These are phyloP conservation scores for Eurotiales sp. DNA, from an alignment of 2,329 filamentous ascomycete species.

Conservation along the genomic window DNA sequence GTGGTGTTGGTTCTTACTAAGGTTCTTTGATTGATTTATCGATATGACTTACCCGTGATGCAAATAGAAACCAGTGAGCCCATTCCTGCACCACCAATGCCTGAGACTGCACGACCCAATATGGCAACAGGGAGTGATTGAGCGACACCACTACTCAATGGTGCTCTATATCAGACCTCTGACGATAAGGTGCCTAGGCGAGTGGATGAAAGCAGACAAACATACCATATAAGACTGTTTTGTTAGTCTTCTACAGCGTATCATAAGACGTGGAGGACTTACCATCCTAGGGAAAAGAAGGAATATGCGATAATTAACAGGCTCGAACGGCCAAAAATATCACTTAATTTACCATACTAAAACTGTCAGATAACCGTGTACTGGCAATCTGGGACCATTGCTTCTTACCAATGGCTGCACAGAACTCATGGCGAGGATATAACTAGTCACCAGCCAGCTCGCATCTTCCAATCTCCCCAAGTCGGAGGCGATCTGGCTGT, in stretches of 20 bases:
- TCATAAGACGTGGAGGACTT: no score
- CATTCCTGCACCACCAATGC: slow-evolving; percentile 44
- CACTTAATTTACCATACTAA: not conserved
- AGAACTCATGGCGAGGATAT: not conserved
- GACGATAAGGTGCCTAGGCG: no score
- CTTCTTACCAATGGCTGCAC: not conserved
- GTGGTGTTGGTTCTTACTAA: no score
- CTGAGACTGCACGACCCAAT: slow-evolving; percentile 37
- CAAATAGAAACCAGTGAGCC: slow-evolving; percentile 45
- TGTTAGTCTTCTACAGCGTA: no score
- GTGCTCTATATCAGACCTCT: not conserved
- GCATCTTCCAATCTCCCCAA: not conserved
- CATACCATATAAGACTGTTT: not conserved
- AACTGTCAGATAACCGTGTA: not conserved
- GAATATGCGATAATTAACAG: not conserved
- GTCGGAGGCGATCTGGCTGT: not conserved
- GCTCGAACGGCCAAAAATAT: not conserved
- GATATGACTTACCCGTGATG: slow-evolving; percentile 34
- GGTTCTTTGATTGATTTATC: no score
- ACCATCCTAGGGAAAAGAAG: not conserved
- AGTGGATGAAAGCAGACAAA: no score
- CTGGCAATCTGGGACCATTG: no score
- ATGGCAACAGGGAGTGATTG: slow-evolving; percentile 37
- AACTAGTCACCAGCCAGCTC: not conserved
- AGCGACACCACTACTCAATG: slow-evolving; percentile 33